Base-by-base conservation (phyloP, 495 filamentous ascomycete genomes). In the Halenospora varia region DNA sequence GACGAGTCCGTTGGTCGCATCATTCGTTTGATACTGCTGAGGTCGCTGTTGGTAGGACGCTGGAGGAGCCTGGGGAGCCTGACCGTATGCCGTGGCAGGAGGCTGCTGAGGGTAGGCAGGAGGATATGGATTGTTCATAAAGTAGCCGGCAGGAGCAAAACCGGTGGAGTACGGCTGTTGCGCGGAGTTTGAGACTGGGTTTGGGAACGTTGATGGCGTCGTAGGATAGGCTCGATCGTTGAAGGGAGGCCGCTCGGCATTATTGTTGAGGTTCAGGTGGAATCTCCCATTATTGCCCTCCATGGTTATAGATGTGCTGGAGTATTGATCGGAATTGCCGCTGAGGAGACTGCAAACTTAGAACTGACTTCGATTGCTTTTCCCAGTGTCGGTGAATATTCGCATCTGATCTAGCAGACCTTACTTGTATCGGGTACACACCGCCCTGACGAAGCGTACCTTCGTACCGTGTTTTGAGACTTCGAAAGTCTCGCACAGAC, bases 201-300 rank as follows among this genome's bases (percentile, higher is more conserved):
- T 92, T 10, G 92, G 92, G 65, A 97, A 97, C 49, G 92, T 94
- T 59, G 92, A 96, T 53, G 94, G 93, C 17, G 94, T 98, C 47
- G 94, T 96, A 67, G 94, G 95, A 82, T 93, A 98, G 56, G 88
- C 84, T 72, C 89, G 89, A 70, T 85, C 88, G 71, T 83, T 83
- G 55, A 82, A 72, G 51, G 81, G 76, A 44, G 85, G 82, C 17
- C 61, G 58, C 63, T 85, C 84, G 67, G 85, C 84, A 63, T 73
- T 83, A 60, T 74, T n/a, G n/a, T n/a, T 76, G 68, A 90, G 88
- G 71, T 91, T 92, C 60, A 91, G 77, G 66, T 85, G 83, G 55
- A 88, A 77, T 53, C 86, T 85, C 13, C 29, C 29, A 58, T 75
- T 73, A 67, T 62, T 67, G 57, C 57, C 62, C 42, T 60, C 63